Evolutionary conservation across 2,329 filamentous ascomycete species (phyloP).

Genomic region (Allantophomopsis lycopodina): DNA sequence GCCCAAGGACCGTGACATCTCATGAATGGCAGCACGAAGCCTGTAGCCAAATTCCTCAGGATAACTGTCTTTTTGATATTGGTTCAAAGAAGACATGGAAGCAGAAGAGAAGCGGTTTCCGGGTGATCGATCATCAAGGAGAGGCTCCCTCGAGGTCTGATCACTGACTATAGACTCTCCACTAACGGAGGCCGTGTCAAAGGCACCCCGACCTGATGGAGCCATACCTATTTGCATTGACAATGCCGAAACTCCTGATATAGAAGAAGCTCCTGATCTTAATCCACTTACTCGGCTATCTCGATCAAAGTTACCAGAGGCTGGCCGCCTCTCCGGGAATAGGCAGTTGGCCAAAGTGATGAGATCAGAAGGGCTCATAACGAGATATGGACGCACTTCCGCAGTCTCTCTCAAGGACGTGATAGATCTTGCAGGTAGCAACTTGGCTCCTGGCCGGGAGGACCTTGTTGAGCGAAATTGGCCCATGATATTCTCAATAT

Average conservation of each 20-base stretch:
- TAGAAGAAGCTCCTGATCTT: constrained; percentile 53
- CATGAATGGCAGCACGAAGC: constrained; percentile 53
- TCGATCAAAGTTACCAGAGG: constrained; percentile 34
- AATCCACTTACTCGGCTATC: constrained; percentile 42
- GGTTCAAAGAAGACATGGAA: constrained; percentile 25
- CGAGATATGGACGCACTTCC: constrained; percentile 67
- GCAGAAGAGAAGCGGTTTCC: constrained; percentile 42
- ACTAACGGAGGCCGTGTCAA: constrained; percentile 58
- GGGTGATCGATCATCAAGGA: constrained; percentile 40
- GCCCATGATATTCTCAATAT: constrained; percentile 58
- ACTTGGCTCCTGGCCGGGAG: constrained; percentile 34
- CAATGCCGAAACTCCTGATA: constrained; percentile 51
- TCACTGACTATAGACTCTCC: constrained; percentile 62
- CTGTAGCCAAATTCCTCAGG: constrained; percentile 53
- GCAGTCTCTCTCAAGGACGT: constrained; percentile 63
- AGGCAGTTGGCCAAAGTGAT: constrained; percentile 70
- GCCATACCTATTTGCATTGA: constrained; percentile 47
- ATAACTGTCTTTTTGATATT: constrained; percentile 29
- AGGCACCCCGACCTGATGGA: constrained; percentile 32
- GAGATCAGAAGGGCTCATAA: constrained; percentile 68
- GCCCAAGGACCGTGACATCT: constrained; percentile 55
- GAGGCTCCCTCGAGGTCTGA: constrained; percentile 48
- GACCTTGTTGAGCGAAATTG: constrained; percentile 35
- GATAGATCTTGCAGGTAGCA: constrained; percentile 58
- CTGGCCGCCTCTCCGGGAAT: constrained; percentile 61